Percentiles rank a stretch among this genome's conserved stretches.
These are phyloP conservation scores for Amoeboaphelidium protococcarum DNA, from an alignment of 371 early-diverging fungal genomes.

Conservation along the genomic window DNA sequence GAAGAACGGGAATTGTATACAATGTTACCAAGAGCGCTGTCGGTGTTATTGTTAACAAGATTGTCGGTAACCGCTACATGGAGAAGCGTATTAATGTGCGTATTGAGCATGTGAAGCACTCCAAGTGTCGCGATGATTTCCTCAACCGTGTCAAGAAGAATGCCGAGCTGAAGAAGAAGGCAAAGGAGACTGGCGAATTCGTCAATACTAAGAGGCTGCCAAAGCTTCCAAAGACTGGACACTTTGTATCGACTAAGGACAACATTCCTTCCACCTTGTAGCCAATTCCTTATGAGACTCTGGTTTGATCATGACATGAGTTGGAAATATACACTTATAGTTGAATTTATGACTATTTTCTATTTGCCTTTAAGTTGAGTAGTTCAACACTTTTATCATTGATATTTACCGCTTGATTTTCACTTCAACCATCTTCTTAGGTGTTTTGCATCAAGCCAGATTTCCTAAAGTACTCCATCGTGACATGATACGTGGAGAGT, in stretches of 20 bases:
- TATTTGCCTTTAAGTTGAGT: no score
- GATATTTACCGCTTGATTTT: no score
- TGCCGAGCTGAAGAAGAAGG: conserved; percentile 53
- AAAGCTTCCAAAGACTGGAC: conserved; percentile 66
- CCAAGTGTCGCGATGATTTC: conserved; percentile 97
- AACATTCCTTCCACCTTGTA: conserved; percentile 75
- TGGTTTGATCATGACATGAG: background rate
- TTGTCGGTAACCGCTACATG: conserved; percentile 85
- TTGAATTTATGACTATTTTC: no score
- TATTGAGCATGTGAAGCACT: conserved; percentile 98
- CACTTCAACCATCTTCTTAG: no score
- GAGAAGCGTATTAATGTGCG: conserved; percentile 97
- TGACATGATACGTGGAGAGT: conserved; percentile 29
- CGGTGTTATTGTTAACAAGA: conserved; percentile 95
- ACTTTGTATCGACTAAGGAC: conserved; percentile 49
- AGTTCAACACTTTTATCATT: no score
- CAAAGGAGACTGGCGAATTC: conserved; percentile 28
- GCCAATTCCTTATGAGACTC: conserved; percentile 70
- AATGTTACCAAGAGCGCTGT: conserved; percentile 96
- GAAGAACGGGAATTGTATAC: conserved; percentile 92
- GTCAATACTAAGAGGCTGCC: conserved; percentile 81
- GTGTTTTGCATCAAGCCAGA: background rate
- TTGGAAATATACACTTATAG: no score
- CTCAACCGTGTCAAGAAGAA: conserved; percentile 89
- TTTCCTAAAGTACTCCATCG: conserved; percentile 14